A percentile compares a stretch with the other conserved stretches of the same genome.
These are phyloP conservation scores for Begonia fuchsioides DNA, from an alignment of 306 rosid species.

Conservation along the genomic window DNA sequence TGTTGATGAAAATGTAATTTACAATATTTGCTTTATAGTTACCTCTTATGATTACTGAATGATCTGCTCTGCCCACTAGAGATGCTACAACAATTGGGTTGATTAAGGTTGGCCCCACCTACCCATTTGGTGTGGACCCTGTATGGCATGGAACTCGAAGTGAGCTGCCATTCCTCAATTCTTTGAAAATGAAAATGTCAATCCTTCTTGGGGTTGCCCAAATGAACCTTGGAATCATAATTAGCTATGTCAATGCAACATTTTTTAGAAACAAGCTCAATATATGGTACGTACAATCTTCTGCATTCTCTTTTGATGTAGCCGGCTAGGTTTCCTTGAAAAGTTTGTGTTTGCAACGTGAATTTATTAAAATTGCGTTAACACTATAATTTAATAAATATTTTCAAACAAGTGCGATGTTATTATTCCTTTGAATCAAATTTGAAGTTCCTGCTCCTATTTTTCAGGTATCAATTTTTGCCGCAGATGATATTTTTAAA, in stretches of 20 bases:
- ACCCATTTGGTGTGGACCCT: conserved; percentile 98
- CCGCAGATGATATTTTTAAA: conserved; percentile 90
- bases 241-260: conserved; percentile 73
- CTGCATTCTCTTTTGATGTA: too few relatives aligned
- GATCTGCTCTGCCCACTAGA: conserved; percentile 21
- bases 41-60: not conserved
- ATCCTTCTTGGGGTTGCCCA: conserved; percentile 92
- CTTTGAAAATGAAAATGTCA: conserved; percentile 97
- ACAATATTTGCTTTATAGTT: not conserved
- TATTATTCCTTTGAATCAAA: too few relatives aligned
- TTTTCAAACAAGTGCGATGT: too few relatives aligned
- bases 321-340: too few relatives aligned
- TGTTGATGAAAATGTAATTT: conserved; percentile 5
- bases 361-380: not conserved
- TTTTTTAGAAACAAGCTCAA: conserved; percentile 58
- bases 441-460: conserved; percentile 7
- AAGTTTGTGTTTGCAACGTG: too few relatives aligned
- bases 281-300: conserved; percentile 32
- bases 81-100: conserved; percentile 72
- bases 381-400: not conserved
- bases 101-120: conserved; percentile 59
- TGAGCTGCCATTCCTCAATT: conserved; percentile 93
- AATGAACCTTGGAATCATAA: conserved; percentile 88
- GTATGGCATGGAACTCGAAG: conserved; percentile 91
- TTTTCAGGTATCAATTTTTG: conserved; percentile 79